Percentiles rank a stretch among this genome's conserved stretches.
phyloP scores from a whole-genome alignment of 345 rosid species.

The Cardamine resedifolia region DNA sequence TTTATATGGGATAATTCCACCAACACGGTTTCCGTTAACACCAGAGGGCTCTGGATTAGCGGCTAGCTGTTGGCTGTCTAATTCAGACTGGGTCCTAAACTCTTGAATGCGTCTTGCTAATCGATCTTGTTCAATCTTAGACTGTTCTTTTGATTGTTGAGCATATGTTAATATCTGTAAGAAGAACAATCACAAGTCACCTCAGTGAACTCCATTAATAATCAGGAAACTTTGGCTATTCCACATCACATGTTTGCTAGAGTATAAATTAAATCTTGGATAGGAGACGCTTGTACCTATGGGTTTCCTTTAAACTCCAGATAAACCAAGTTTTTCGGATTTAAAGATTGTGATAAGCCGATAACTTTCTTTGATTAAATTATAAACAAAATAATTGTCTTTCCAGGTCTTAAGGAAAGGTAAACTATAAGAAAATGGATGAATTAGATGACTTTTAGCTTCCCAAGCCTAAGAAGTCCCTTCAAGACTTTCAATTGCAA shows the following conservation, averaged over 20 bases:
- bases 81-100: slow-evolving; percentile 82
- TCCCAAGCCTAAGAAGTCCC: background rate
- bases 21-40: slow-evolving; percentile 45
- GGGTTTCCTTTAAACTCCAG: background rate
- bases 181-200: slow-evolving; percentile 15
- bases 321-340: background rate
- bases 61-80: slow-evolving; percentile 55
- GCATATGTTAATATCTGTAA: slow-evolving; percentile 79
- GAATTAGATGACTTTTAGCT: background rate
- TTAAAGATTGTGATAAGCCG: background rate
- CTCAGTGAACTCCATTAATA: background rate
- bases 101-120: slow-evolving; percentile 91
- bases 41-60: slow-evolving; percentile 44
- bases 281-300: background rate
- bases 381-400: background rate
- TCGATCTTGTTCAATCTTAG: slow-evolving; percentile 73
- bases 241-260: background rate
- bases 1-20: slow-evolving; percentile 51
- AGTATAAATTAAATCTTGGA: background rate
- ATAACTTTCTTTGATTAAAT: background rate
- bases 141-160: slow-evolving; percentile 86
- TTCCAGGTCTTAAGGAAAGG: background rate
- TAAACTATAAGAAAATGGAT: background rate
- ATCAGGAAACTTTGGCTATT: slow-evolving; percentile 11
- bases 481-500: background rate